A percentile compares a stretch with the other conserved stretches of the same genome.
Evolutionary conservation across 768 basidiomycete species (phyloP).

Genomic region (Lanmaoa pseudosensibilis): DNA sequence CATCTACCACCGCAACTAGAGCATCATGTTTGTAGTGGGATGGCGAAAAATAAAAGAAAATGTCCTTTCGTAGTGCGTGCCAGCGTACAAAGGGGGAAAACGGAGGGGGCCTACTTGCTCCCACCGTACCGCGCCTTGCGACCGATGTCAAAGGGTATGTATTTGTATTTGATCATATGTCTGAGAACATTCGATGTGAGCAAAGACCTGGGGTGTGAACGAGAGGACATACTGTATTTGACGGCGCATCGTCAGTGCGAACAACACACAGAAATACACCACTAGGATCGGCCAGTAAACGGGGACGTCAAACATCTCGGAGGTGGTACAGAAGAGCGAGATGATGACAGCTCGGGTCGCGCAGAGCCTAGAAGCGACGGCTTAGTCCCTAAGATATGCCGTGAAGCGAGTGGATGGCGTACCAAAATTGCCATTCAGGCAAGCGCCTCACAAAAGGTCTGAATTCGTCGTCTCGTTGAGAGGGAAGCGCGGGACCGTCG

Average conservation of each 20-base stretch:
- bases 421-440: conserved; percentile 98
- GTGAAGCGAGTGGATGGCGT: conserved; percentile 15
- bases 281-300: conserved; percentile 99
- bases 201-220: not conserved
- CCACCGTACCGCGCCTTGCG: conserved; percentile 87
- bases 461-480: conserved; percentile 88
- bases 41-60: conserved; percentile 5
- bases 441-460: conserved; percentile 93
- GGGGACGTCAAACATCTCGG: conserved; percentile 88
- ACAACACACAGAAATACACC: conserved; percentile 94
- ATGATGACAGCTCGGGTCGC: conserved; percentile 86
- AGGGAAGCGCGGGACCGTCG: conserved; percentile 56
- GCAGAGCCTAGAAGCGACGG: conserved; percentile 65
- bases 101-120: conserved; percentile 38
- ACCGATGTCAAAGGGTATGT: conserved; percentile 93
- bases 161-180: conserved; percentile 99
- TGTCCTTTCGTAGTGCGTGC: conserved; percentile 4
- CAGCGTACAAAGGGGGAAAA: not conserved
- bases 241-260: conserved; percentile 91
- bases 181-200: conserved; percentile 40
- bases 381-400: conserved; percentile 1
- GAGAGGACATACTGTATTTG: conserved; percentile 79
- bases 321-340: conserved; percentile 77
- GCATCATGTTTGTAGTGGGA: conserved; percentile 12
- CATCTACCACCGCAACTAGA: conserved; percentile 21